Percentiles rank a stretch among this genome's conserved stretches.
These are phyloP conservation scores for Myriosclerotinia scirpicola DNA, from an alignment of 2,329 filamentous ascomycete species.

Conservation along the genomic window DNA sequence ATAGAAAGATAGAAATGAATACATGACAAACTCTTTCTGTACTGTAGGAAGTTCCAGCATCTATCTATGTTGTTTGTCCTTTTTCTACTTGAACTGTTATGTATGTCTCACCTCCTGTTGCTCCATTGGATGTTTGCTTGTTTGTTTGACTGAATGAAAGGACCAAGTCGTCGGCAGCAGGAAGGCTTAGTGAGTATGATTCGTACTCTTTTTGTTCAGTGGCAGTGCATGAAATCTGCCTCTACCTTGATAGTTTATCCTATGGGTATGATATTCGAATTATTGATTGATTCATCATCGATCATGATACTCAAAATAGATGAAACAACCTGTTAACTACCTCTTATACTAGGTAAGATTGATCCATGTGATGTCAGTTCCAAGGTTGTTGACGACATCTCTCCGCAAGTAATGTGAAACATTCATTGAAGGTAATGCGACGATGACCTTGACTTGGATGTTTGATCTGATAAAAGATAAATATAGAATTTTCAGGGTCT, in stretches of 20 bases:
- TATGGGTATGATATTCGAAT: no score
- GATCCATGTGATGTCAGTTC: neutral
- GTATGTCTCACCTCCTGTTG: neutral
- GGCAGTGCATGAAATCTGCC: neutral
- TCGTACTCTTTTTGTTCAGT: conserved; percentile 1
- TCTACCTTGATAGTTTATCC: no score
- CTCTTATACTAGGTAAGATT: no score
- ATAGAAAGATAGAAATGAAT: neutral
- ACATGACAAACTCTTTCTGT: conserved; percentile 11
- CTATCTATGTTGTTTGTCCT: neutral
- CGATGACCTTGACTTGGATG: neutral
- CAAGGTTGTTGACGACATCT: neutral
- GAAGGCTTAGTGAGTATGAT: conserved; percentile 6
- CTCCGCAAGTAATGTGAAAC: neutral
- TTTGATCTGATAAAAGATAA: conserved; percentile 7
- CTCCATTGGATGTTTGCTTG: neutral
- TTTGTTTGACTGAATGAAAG: neutral
- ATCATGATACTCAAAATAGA: neutral
- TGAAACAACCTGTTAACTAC: neutral
- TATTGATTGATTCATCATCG: neutral
- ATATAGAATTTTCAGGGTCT: conserved; percentile 9
- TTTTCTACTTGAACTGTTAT: neutral
- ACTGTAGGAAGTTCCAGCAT: neutral
- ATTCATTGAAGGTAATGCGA: neutral
- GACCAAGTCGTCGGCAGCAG: conserved; percentile 12